Percentiles rank a stretch among this genome's conserved stretches.
Conservation (phyloP, 2,329 filamentous ascomycete genomes). For the Pseudogymnoascus sp. region DNA sequence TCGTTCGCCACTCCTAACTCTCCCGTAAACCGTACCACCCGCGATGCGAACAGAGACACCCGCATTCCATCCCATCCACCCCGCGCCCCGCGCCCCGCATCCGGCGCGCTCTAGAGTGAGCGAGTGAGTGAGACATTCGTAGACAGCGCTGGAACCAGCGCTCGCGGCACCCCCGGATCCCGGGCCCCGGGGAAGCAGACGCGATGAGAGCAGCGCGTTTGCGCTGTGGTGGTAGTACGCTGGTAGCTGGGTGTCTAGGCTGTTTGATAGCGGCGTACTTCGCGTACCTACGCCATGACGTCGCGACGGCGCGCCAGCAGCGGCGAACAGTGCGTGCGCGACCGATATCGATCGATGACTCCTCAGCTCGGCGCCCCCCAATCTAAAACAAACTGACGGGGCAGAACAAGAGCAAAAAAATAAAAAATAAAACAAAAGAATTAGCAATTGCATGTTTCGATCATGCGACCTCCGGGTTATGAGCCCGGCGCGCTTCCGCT, state of each 20-base stretch:
- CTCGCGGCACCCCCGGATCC: not conserved
- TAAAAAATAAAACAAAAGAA: not conserved
- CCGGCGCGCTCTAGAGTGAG: not conserved
- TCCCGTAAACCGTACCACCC: not conserved
- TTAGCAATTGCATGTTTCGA: constrained; percentile 13
- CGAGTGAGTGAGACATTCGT: not conserved
- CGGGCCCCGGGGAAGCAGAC: not conserved
- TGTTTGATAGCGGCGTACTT: not conserved
- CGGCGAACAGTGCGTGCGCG: not conserved
- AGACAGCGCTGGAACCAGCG: not conserved
- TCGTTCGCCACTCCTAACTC: not conserved
- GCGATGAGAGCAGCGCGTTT: not conserved
- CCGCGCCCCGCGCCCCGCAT: not conserved
- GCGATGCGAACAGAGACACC: not conserved
- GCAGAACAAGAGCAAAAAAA: not conserved
- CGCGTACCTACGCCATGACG: not conserved
- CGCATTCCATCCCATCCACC: not conserved
- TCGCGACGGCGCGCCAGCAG: not conserved
- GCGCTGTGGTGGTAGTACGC: not conserved
- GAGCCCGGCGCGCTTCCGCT: constrained; percentile 16
- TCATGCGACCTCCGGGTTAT: constrained; percentile 15
- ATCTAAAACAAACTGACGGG: not conserved
- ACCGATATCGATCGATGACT: not conserved
- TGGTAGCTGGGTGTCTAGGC: not conserved
- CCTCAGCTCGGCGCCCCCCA: not conserved